Evolutionary conservation across 805 yeast species (phyloP).

Genomic region (Yarrowia yakushimensis): DNA sequence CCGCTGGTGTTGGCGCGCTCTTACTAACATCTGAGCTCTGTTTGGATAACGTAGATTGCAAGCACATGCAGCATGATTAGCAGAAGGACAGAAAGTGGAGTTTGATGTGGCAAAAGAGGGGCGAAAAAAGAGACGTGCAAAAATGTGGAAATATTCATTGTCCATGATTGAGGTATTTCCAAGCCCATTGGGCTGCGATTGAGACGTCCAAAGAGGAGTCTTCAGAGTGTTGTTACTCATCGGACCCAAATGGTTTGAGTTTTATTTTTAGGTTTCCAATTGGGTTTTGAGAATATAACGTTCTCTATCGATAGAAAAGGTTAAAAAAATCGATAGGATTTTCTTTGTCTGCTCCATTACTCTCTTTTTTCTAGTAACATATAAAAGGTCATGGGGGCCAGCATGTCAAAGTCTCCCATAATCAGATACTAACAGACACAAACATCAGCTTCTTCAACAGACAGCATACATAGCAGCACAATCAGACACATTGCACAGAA

Average conservation of each 20-base stretch:
- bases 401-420: neutral
- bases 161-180: neutral
- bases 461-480: constrained; percentile 19
- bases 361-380: constrained; percentile 2
- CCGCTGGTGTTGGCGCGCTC: neutral
- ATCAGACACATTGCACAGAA: neutral
- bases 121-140: neutral
- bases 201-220: neutral
- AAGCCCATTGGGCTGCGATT: neutral
- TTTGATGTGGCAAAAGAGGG: neutral
- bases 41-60: constrained; percentile 25
- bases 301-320: constrained; percentile 16
- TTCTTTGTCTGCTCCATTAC: constrained; percentile 15
- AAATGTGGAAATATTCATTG: neutral
- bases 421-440: neutral
- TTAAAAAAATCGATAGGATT: neutral
- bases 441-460: constrained; percentile 21
- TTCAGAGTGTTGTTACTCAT: neutral
- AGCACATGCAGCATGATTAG: constrained; percentile 24
- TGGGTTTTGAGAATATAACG: neutral
- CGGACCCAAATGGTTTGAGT: neutral
- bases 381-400: constrained; percentile 24
- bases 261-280: neutral
- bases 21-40: constrained; percentile 7
- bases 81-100: neutral